These are phyloP conservation scores for Fusarium fracticaudum DNA, from an alignment of 2,329 filamentous ascomycete genomes.

Conservation along the genomic window DNA sequence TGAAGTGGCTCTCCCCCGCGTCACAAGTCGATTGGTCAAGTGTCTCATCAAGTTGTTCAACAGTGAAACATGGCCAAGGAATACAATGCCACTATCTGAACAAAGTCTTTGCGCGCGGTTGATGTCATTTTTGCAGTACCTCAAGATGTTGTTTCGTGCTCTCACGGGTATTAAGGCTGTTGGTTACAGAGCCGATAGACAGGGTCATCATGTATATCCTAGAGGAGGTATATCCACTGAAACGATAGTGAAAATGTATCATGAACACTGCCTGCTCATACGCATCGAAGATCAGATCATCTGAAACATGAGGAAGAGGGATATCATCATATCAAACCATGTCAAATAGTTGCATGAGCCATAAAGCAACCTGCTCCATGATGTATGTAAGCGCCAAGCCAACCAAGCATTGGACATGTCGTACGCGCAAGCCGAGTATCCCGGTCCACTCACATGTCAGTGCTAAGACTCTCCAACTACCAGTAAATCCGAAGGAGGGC, in stretches of 20 bases:
- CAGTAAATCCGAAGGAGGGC: neutral
- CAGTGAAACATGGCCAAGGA: too few relatives aligned
- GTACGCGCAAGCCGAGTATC: slow-evolving; percentile 5
- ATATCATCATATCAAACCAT: neutral
- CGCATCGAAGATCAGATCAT: neutral
- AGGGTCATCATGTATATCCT: fast-evolving
- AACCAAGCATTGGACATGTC: slow-evolving; percentile 1
- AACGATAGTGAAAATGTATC: neutral
- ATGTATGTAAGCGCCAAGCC: neutral
- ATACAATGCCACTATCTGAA: neutral
- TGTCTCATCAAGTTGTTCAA: too few relatives aligned
- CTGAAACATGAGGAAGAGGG: neutral
- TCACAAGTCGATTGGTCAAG: too few relatives aligned
- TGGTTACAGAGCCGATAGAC: neutral
- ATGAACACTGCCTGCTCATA: neutral
- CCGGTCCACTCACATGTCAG: slow-evolving; percentile 10
- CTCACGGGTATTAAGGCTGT: neutral
- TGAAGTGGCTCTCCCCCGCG: too few relatives aligned
- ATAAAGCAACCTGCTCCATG: neutral
- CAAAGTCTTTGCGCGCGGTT: neutral
- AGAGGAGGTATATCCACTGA: neutral
- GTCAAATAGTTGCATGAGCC: neutral
- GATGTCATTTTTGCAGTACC: neutral
- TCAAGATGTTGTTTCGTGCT: neutral
- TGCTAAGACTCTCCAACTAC: neutral